phyloP scores from a whole-genome alignment of 306 rosid species.

The Rubus idaeus region DNA sequence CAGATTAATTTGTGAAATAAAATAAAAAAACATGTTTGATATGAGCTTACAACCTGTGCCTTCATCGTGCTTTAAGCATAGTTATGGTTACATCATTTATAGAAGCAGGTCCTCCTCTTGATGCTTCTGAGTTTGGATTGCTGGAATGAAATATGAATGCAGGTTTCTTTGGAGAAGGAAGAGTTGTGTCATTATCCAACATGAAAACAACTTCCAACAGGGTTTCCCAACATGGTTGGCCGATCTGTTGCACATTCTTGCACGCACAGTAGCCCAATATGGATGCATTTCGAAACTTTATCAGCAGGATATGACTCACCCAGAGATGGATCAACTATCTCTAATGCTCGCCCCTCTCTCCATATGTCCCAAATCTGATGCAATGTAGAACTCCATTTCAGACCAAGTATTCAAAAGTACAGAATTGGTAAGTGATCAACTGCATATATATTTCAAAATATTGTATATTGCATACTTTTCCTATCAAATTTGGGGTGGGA shows the following conservation, averaged over 20 bases:
- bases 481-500: conserved; percentile 36
- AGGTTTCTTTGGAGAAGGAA: conserved; percentile 52
- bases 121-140: not conserved
- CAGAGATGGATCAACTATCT: conserved; percentile 36
- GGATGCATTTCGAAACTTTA: conserved; percentile 55
- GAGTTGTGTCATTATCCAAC: conserved; percentile 40
- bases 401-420: too few relatives aligned
- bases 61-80: conserved; percentile 13
- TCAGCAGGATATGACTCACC: not conserved
- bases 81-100: conserved; percentile 32
- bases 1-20: too few relatives aligned
- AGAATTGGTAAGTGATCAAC: not conserved
- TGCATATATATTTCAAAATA: not conserved
- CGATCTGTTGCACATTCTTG: conserved; percentile 52
- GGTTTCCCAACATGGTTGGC: conserved; percentile 61
- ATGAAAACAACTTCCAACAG: conserved; percentile 53
- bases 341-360: conserved; percentile 34
- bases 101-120: conserved; percentile 21
- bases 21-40: too few relatives aligned
- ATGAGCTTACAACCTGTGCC: not conserved
- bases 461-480: conserved; percentile 40
- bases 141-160: conserved; percentile 38
- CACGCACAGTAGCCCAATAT: conserved; percentile 57
- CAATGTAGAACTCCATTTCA: not conserved
- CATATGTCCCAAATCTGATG: conserved; percentile 47